Base-by-base conservation (phyloP, 2,329 filamentous ascomycete species). In the Talaromyces atroroseus region DNA sequence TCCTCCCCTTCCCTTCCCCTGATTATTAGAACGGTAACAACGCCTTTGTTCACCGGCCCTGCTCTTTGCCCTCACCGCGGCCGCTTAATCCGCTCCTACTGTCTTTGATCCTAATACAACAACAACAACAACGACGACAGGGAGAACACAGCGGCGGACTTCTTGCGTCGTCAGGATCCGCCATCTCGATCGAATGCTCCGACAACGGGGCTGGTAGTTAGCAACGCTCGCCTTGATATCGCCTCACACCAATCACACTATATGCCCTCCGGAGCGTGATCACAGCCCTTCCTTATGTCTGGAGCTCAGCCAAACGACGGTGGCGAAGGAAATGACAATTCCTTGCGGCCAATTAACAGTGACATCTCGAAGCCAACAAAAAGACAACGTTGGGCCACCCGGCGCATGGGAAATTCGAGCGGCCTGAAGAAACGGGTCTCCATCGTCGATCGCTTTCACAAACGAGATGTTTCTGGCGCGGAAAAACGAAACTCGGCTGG, bases 381-480 rank as follows among this genome's bases (percentile, higher is more conserved):
- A 70, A 82, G 92, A 68, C 86, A 94, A 72, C 82, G 94, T 84
- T 97, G 94, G 94, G 92, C 94, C 18, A 97, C 94, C n/a, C 89
- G 92, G 67, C 89, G 90, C 71, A 83, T 89, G 72, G 85, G 86
- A 14, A 84, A 89, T 65, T 82, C 85, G 68, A 89, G 86, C 69
- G 90, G 88, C 62, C 79, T 81, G 64, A 81, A 83, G 70, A 97
- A 96, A 80, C 86, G 94, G 61, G 77, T 86, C 57, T 94, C 89
- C 47, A 86, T 97, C 61, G 83, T 94, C 66, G 86, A 88, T 66
- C 86, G 91, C 64, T 78, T 86, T 68, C 83, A 89, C 69, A 85
- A 82, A 67, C 77, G 80, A 65, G 76, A 77, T 60, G 76, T 75
- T 56, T 82, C 81, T 58, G 80, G 75, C 63, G 88, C 94, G 74